Base-by-base conservation (phyloP, 2,329 filamentous ascomycete genomes). In the Diaporthe sp. region DNA sequence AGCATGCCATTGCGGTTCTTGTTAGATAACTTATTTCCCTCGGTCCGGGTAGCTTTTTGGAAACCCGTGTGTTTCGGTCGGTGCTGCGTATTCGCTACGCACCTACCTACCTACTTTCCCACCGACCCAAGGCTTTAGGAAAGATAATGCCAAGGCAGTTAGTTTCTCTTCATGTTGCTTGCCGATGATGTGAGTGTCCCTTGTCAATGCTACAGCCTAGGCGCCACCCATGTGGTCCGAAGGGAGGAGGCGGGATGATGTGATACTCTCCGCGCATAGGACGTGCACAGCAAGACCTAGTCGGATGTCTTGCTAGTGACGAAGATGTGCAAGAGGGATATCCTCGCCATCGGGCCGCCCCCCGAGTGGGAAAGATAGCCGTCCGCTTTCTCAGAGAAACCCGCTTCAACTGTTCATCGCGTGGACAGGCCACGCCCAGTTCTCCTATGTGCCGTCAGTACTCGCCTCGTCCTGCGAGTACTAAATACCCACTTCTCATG, bases 141-240 rank as follows among this genome's bases (percentile, higher is more conserved):
- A 68, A 53, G 65, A 68, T 53, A 39, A 68, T 68, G 47, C 47
- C 65, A 47, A 68, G 47, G 47, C 65, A 68, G 49, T 53, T 47
- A 31, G 60, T 31, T 63, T 53, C 22, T 68, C 65, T 68, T 53
- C 25, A 51, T 31, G 5, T 39, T 68, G 22, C 28, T 68, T 39
- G 9, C 31, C 15, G 34, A 7, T 25, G 22, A 15, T 53, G 9
- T 39, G 31, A 17, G 20, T 42, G 63, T 25, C 15, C 31, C 12
- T 6, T 17, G 44, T 25, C 10, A 37, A 22, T 28, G 28, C 44
- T 25, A 51, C 44, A 51, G 63, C 25, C n/a, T 3, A 47, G 5
- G 22, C 15, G 15, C 25, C 42, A 65, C 8, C 60, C 25, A 13
- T 20, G 37, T 44, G 9, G 9, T 31, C 39, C 37, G 37, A 39